phyloP scores from a whole-genome alignment of 1,139 yeast species.

The Suhomyces ambrosiae region DNA sequence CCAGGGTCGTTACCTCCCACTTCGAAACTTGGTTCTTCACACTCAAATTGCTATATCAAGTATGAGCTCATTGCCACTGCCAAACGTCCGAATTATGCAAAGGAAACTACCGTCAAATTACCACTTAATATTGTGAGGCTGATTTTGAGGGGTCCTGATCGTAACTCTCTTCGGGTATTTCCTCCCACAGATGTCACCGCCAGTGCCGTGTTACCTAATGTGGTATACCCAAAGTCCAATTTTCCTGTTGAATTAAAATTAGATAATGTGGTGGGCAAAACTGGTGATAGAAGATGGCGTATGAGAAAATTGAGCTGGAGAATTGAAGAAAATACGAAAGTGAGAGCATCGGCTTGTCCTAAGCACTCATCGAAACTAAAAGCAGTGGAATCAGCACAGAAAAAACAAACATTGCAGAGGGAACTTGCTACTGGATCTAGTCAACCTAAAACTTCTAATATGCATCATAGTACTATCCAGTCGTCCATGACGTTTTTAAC shows the following conservation, averaged over 20 bases:
- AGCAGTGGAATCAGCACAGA: slow-evolving; percentile 49
- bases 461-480: slow-evolving; percentile 45
- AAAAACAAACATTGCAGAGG: slow-evolving; percentile 17
- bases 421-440: slow-evolving; percentile 15
- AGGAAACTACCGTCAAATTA: slow-evolving; percentile 49
- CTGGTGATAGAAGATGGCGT: slow-evolving; percentile 76
- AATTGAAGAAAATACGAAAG: slow-evolving; percentile 76
- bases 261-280: slow-evolving; percentile 66
- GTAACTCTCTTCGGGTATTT: slow-evolving; percentile 84
- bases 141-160: slow-evolving; percentile 77
- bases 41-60: slow-evolving; percentile 57
- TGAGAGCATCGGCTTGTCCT: slow-evolving; percentile 59
- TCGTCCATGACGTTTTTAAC: slow-evolving; percentile 28
- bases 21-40: slow-evolving; percentile 57
- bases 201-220: slow-evolving; percentile 83
- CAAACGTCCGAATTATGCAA: slow-evolving; percentile 22
- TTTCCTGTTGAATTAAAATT: slow-evolving; percentile 81
- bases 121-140: slow-evolving; percentile 81
- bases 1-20: slow-evolving; percentile 94
- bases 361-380: slow-evolving; percentile 54
- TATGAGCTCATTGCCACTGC: slow-evolving; percentile 73
- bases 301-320: slow-evolving; percentile 90
- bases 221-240: slow-evolving; percentile 81
- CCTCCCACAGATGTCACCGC: slow-evolving; percentile 95
- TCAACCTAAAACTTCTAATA: slow-evolving; percentile 19